Evolutionary conservation across 2,329 filamentous ascomycete genomes (phyloP).

Genomic region (Whalleya microplaca): DNA sequence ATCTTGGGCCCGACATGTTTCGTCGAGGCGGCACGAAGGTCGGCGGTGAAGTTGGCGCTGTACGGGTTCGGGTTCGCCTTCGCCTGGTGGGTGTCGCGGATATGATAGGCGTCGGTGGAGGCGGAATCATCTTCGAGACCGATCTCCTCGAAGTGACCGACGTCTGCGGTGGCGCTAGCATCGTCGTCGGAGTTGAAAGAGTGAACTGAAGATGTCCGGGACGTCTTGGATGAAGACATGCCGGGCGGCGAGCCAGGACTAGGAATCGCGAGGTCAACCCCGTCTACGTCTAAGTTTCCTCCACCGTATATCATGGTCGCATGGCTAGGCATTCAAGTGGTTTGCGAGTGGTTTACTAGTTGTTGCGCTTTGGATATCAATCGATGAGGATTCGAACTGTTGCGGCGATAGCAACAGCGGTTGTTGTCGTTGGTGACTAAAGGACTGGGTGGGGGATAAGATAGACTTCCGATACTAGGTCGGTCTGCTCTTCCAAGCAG

Average conservation of each 20-base stretch:
- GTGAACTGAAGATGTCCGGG: constrained; percentile 86
- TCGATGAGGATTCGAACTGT: background rate
- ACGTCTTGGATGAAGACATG: constrained; percentile 82
- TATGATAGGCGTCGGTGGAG: constrained; percentile 38
- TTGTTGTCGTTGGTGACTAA: constrained; percentile 1
- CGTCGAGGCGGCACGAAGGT: constrained; percentile 42
- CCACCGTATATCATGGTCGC: constrained; percentile 47
- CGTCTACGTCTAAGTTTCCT: constrained; percentile 40
- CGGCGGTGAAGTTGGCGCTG: constrained; percentile 50
- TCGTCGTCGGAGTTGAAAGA: constrained; percentile 77
- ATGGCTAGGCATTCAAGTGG: constrained; percentile 27
- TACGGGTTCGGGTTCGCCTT: constrained; percentile 52
- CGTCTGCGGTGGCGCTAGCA: constrained; percentile 70
- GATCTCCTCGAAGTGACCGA: constrained; percentile 91
- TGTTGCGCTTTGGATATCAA: background rate
- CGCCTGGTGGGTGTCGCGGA: constrained; percentile 38
- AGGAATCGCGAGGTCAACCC: constrained; percentile 44
- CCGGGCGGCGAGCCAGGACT: constrained; percentile 73
- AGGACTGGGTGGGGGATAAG: background rate
- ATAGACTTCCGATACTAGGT: background rate
- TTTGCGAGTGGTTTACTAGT: constrained; percentile 3
- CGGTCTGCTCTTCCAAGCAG: background rate
- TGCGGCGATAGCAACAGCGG: background rate
- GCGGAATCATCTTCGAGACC: constrained; percentile 74
- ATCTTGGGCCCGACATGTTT: constrained; percentile 35